Conservation (phyloP, 208 protist species). For the Phytomonas sp. region DNA sequence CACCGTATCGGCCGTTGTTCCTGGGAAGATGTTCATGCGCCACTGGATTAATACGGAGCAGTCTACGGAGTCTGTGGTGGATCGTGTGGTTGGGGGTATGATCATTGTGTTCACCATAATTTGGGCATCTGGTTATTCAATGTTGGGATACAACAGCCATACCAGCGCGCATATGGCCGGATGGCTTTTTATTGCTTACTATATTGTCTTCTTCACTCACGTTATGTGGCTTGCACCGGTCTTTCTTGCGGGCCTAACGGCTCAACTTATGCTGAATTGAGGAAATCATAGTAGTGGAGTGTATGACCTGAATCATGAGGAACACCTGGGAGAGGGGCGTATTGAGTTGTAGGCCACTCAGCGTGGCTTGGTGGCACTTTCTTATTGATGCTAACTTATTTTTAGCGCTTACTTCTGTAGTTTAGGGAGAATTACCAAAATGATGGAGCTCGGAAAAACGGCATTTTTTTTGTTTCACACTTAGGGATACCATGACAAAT, state of each 20-base stretch:
- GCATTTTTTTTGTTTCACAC: background rate
- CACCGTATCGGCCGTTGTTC: slow-evolving; percentile 75
- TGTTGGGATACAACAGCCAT: slow-evolving; percentile 82
- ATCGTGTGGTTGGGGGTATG: slow-evolving; percentile 81
- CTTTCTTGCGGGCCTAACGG: slow-evolving; percentile 27
- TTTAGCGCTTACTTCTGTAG: background rate
- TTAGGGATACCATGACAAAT: background rate
- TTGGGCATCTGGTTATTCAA: slow-evolving; percentile 75
- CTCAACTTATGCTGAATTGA: slow-evolving; percentile 72
- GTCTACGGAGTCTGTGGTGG: slow-evolving; percentile 76
- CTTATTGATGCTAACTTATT: slow-evolving; percentile 9
- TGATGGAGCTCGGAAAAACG: background rate
- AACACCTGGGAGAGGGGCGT: background rate
- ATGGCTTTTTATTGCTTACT: slow-evolving; percentile 81
- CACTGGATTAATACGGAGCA: slow-evolving; percentile 88
- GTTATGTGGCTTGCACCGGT: slow-evolving; percentile 46
- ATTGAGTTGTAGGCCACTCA: background rate
- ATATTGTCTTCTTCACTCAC: slow-evolving; percentile 79
- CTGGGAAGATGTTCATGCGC: slow-evolving; percentile 89
- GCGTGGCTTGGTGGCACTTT: background rate
- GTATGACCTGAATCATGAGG: background rate
- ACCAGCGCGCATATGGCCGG: slow-evolving; percentile 67
- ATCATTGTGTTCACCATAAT: slow-evolving; percentile 76
- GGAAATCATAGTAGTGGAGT: background rate
- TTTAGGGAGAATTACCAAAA: background rate